These are phyloP conservation scores for Rhodomyrtus psidioides DNA, from an alignment of 441 rosid species.

Conservation along the genomic window DNA sequence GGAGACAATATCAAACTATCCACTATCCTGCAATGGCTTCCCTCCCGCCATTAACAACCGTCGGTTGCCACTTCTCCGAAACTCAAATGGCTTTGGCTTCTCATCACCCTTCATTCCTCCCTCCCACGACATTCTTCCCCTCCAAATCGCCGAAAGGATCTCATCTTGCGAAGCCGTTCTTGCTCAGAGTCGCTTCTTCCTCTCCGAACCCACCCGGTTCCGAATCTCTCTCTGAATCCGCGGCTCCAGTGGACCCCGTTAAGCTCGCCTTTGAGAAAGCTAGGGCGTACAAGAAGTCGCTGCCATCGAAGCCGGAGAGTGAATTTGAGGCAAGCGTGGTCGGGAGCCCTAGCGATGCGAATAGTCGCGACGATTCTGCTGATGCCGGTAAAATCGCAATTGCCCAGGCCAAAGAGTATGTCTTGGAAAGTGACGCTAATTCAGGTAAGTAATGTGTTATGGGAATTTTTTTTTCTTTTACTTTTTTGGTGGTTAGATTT, in stretches of 20 bases:
- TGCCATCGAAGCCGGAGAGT: not conserved
- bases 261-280: conserved; percentile 66
- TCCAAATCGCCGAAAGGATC: not conserved
- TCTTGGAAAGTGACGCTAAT: conserved; percentile 9
- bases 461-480: not conserved
- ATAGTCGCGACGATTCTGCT: conserved; percentile 1
- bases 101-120: not conserved
- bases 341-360: not conserved
- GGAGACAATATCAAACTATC: not conserved
- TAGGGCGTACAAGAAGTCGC: conserved; percentile 38
- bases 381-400: conserved; percentile 28
- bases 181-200: conserved; percentile 6
- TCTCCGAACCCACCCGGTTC: conserved; percentile 22
- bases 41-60: not conserved
- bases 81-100: not conserved
- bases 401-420: conserved; percentile 37
- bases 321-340: conserved; percentile 8
- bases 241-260: conserved; percentile 36
- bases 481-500: not conserved
- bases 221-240: conserved; percentile 24
- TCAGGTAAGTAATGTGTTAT: conserved; percentile 10
- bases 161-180: not conserved
- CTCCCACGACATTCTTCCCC: not conserved
- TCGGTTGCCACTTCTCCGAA: not conserved
- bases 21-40: not conserved